A percentile compares a stretch with the other conserved stretches of the same genome.
These are phyloP conservation scores for Steccherinum ochraceum DNA, from an alignment of 768 basidiomycete genomes.

Conservation along the genomic window DNA sequence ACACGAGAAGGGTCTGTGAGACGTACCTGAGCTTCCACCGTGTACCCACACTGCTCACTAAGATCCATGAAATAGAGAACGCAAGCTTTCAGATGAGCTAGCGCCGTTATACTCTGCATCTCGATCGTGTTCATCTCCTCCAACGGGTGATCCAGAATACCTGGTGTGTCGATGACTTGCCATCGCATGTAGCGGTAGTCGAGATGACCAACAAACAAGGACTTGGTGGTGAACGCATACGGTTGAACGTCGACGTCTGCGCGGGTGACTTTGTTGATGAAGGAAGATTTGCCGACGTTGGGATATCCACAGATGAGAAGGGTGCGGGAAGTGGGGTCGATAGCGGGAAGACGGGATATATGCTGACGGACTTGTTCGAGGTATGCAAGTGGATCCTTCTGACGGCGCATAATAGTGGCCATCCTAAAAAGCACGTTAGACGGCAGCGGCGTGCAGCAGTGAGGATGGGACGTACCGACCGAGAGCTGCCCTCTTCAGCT, in stretches of 20 bases:
- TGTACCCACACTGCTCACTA: conserved; percentile 97
- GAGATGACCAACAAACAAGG: conserved; percentile 95
- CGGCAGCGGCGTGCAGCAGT: background rate
- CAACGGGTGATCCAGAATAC: conserved; percentile 93
- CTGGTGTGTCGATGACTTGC: conserved; percentile 99
- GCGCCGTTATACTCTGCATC: conserved; percentile 98
- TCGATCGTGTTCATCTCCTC: conserved; percentile 99
- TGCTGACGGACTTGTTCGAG: conserved; percentile 99
- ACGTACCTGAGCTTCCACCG: conserved; percentile 88
- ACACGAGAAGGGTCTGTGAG: background rate
- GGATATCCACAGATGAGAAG: conserved; percentile 98
- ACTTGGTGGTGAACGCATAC: conserved; percentile 99
- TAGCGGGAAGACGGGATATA: conserved; percentile 95
- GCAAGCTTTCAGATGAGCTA: conserved; percentile 92
- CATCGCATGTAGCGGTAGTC: conserved; percentile 99
- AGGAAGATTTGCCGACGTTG: conserved; percentile 98
- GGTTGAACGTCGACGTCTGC: conserved; percentile 99
- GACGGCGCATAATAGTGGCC: conserved; percentile 98
- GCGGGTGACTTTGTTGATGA: conserved; percentile 99
- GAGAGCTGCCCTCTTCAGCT: conserved; percentile 94
- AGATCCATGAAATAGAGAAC: conserved; percentile 99
- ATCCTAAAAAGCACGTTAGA: conserved; percentile 46
- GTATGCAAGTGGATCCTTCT: conserved; percentile 98
- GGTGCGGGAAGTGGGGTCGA: conserved; percentile 97
- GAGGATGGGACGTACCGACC: conserved; percentile 64